Percentiles rank a stretch among this genome's conserved stretches.
Evolutionary conservation across 73 alveolate genomes (phyloP).

Genomic region (Strombidium stylifer): DNA sequence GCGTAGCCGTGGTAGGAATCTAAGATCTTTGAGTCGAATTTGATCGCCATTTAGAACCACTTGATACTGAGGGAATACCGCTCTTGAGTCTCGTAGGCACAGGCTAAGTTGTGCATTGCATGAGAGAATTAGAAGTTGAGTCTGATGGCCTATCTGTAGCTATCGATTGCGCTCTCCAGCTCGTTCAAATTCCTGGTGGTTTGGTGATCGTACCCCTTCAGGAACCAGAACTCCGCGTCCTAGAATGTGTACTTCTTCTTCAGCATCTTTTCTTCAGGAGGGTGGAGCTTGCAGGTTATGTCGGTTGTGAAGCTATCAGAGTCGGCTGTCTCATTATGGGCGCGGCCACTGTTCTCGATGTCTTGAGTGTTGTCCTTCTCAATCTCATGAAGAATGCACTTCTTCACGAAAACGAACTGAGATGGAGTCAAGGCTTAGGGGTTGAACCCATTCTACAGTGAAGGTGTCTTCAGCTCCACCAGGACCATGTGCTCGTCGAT

Average conservation of each 20-base stretch:
- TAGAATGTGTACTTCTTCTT: constrained; percentile 1
- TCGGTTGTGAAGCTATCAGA: not conserved
- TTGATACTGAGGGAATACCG: not conserved
- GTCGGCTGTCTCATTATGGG: not conserved
- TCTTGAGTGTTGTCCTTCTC: constrained; percentile 5
- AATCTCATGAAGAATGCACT: constrained; percentile 5
- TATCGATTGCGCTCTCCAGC: constrained; percentile 19
- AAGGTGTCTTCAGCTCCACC: no score
- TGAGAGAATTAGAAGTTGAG: not conserved
- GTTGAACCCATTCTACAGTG: no score
- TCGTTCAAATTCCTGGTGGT: not conserved
- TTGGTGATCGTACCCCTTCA: constrained; percentile 23
- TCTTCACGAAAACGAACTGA: no score
- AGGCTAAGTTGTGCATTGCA: constrained; percentile 14
- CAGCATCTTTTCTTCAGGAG: not conserved
- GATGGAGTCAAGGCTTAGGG: no score
- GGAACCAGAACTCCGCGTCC: constrained; percentile 31
- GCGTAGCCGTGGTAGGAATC: constrained; percentile 20
- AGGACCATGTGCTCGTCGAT: no score
- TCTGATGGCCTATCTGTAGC: constrained; percentile 19
- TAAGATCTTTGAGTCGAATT: not conserved
- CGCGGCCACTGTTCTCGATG: not conserved
- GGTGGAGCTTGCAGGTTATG: not conserved
- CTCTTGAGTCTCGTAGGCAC: constrained; percentile 13
- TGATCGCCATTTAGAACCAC: constrained; percentile 8